Evolutionary conservation across 495 filamentous ascomycete genomes (phyloP), one percentile per base, ranked within the genome.

Genomic region (Xylaria cubensis): DNA sequence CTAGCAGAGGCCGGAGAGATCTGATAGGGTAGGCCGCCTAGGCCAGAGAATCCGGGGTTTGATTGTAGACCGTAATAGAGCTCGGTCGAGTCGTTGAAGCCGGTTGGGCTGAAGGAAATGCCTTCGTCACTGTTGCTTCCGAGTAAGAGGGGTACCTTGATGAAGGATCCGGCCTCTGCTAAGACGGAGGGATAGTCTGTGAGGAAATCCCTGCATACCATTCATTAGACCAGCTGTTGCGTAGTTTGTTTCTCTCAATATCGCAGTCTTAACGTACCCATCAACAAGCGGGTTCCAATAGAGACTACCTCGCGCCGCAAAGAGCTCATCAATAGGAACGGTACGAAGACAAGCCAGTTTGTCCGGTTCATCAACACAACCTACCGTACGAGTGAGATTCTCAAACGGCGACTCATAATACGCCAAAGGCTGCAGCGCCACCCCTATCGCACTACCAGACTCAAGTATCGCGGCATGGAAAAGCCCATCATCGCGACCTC

Each of bases 91-190:
- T 41, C 36, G 58, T 62, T 62, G 68, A 50, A 55, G 3, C 64
- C 56, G 0, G 34, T 58, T 10, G 66, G 42, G 39, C 64, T n/a
- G 64, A 72, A 72, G 39, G 34, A 41, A 4, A 63, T 63, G 9
- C 71, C 71, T 66, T 91, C 89, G 73, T 92, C 90, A 67, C 85
- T 80, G 74, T 87, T 89, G 41, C 88, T 84, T 15, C 90, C 90
- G 61, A 84, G 78, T 41, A 91, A 86, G 66, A 91, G 44, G 24
- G 79, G 78, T 1, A 91, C 88, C 26, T 82, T 76, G 41, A 72
- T 56, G 53, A 63, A 72, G 6, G 61, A 63, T 29, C 61, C 61
- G 19, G 19, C 0, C 3, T 17, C 39, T 7, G 61, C 34, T 12
- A 63, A 42, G 34, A 26, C 39, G 61, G 61, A 63, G 6, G 59